Percentiles rank a stretch among this genome's conserved stretches.
phyloP scores from a whole-genome alignment of 768 basidiomycete species.

The Tubosaeta brunneosetosa region DNA sequence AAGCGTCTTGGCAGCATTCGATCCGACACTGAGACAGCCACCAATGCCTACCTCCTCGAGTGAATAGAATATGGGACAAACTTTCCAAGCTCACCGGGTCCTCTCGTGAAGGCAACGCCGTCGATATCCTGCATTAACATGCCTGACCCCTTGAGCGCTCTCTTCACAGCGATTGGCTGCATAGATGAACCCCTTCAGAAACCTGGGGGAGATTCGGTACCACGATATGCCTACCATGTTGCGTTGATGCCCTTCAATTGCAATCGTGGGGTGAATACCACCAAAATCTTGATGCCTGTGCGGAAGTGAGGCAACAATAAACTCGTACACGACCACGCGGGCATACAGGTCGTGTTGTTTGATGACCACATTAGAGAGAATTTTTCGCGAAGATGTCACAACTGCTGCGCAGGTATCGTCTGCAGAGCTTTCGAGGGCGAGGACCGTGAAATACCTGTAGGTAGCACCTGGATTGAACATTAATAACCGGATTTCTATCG shows the following conservation, averaged over 20 bases:
- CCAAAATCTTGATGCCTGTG: constrained; percentile 35
- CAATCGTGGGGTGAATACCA: constrained; percentile 76
- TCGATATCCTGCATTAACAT: constrained; percentile 62
- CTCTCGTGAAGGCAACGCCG: constrained; percentile 88
- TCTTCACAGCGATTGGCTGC: constrained; percentile 69
- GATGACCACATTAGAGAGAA: constrained; percentile 83
- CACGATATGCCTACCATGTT: constrained; percentile 53
- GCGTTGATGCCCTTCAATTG: constrained; percentile 72
- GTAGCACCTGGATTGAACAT: background rate
- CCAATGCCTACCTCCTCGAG: constrained; percentile 51
- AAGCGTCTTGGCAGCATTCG: constrained; percentile 80
- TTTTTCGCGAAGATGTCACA: constrained; percentile 60
- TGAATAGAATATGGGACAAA: background rate
- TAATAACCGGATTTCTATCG: background rate
- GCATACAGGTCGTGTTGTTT: constrained; percentile 56
- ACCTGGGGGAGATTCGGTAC: background rate
- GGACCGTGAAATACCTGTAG: constrained; percentile 48
- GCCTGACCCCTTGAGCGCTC: constrained; percentile 63
- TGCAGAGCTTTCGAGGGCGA: constrained; percentile 82
- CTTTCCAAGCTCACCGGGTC: constrained; percentile 53
- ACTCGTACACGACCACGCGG: background rate
- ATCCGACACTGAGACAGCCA: constrained; percentile 75
- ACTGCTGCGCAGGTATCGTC: constrained; percentile 94
- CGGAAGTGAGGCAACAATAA: background rate
- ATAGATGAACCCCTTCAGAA: background rate